Percentiles rank a stretch among this genome's conserved stretches.
Evolutionary conservation across 441 rosid species (phyloP).

Genomic region (Gossypium laxum): DNA sequence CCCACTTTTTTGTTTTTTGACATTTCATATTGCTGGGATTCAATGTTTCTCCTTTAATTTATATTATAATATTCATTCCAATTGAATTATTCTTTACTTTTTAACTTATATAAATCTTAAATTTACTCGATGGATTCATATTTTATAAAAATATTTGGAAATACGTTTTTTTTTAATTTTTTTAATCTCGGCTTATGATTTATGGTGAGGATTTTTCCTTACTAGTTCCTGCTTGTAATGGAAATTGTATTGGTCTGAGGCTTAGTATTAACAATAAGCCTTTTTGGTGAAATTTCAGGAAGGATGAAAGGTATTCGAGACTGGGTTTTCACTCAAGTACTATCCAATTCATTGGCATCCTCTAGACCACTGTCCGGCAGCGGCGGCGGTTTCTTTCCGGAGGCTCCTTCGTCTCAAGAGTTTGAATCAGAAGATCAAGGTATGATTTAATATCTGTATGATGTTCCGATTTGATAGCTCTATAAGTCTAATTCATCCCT

Average conservation of each 20-base stretch:
- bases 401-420: constrained; percentile 22
- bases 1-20: not conserved
- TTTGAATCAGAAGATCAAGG: constrained; percentile 37
- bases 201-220: not conserved
- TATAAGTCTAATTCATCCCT: not conserved
- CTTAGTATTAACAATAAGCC: not conserved
- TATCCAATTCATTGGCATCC: constrained; percentile 55
- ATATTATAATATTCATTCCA: not conserved
- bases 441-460: not conserved
- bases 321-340: constrained; percentile 53
- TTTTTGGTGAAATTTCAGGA: constrained; percentile 14
- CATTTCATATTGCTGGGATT: not conserved
- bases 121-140: not conserved
- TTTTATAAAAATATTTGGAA: not conserved
- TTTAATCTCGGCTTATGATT: not conserved
- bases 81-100: not conserved
- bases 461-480: not conserved
- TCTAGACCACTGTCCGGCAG: constrained; percentile 47
- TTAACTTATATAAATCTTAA: not conserved
- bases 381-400: constrained; percentile 29
- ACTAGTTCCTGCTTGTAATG: not conserved
- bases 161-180: not conserved
- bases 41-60: not conserved
- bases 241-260: constrained; percentile 5
- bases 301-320: constrained; percentile 73